These are phyloP conservation scores for Manihot esculenta DNA, from an alignment of 441 rosid species.

Conservation along the genomic window DNA sequence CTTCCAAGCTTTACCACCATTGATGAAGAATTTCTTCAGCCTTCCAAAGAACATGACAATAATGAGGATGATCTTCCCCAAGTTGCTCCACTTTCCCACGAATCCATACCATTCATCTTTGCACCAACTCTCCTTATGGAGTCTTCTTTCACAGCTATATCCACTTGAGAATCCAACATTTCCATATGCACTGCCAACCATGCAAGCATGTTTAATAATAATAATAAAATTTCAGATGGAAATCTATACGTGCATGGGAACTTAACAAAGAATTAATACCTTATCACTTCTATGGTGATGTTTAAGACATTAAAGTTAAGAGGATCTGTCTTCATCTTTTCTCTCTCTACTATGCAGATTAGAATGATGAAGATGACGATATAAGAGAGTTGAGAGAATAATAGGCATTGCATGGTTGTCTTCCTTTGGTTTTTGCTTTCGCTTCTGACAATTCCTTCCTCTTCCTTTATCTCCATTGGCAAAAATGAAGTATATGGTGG, in stretches of 20 bases:
- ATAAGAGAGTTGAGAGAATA: constrained; percentile 36
- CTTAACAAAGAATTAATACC: too few species aligned
- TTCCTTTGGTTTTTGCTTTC: background rate
- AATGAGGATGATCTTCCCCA: constrained; percentile 39
- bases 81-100: constrained; percentile 40
- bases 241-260: too few species aligned
- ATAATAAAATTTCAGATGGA: background rate
- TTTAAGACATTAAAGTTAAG: constrained; percentile 45
- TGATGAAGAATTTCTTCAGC: constrained; percentile 31
- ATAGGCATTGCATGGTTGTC: constrained; percentile 13
- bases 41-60: constrained; percentile 45
- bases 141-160: constrained; percentile 34
- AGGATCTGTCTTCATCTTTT: constrained; percentile 38
- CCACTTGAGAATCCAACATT: constrained; percentile 48
- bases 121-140: constrained; percentile 20
- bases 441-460: background rate
- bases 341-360: constrained; percentile 40
- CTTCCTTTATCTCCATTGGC: constrained; percentile 6
- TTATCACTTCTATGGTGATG: constrained; percentile 42
- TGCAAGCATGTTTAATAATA: too few species aligned
- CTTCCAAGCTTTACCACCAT: constrained; percentile 44
- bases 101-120: constrained; percentile 36
- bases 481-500: constrained; percentile 37
- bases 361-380: constrained; percentile 36
- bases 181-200: constrained; percentile 36